These are phyloP conservation scores for Thalassiosira exigua DNA, from an alignment of 352 stramenopile genomes.

Conservation along the genomic window DNA sequence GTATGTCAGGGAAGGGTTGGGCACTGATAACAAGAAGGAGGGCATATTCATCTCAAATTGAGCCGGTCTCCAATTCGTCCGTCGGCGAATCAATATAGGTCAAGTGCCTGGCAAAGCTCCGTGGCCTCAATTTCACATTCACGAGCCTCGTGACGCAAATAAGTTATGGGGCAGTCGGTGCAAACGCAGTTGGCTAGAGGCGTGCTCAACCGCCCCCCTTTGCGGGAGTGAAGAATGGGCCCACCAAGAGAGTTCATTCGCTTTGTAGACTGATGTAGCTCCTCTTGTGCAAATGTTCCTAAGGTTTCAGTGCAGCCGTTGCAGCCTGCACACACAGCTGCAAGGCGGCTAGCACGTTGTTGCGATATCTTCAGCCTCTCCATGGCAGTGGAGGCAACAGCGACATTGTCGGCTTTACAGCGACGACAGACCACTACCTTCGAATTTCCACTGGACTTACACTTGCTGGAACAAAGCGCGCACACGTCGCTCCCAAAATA, in stretches of 20 bases:
- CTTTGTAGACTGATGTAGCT: conserved; percentile 23
- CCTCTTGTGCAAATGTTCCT: conserved; percentile 68
- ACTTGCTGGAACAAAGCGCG: conserved; percentile 74
- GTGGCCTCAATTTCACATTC: conserved; percentile 76
- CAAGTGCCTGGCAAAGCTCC: conserved; percentile 56
- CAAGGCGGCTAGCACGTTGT: conserved; percentile 58
- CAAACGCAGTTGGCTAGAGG: conserved; percentile 83
- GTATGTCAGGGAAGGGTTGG: too few relatives aligned
- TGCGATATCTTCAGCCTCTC: conserved; percentile 66
- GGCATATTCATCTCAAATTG: too few relatives aligned
- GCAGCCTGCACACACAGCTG: conserved; percentile 70
- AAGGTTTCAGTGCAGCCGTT: conserved; percentile 77
- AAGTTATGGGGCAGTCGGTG: conserved; percentile 84
- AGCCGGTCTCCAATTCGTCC: too few relatives aligned
- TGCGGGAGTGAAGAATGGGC: conserved; percentile 15
- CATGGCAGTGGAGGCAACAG: conserved; percentile 59
- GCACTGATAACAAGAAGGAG: too few relatives aligned
- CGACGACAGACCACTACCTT: conserved; percentile 70
- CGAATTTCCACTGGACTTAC: conserved; percentile 67
- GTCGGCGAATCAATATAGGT: conserved; percentile 39
- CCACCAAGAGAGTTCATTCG: conserved; percentile 25
- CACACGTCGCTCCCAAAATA: conserved; percentile 86
- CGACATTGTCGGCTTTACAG: conserved; percentile 60
- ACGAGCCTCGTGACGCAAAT: conserved; percentile 70
- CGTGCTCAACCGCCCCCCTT: conserved; percentile 34